Percentiles rank a stretch among this genome's conserved stretches.
Evolutionary conservation across 164 flowering plant genomes (phyloP).

Genomic region (Buxus sempervirens): DNA sequence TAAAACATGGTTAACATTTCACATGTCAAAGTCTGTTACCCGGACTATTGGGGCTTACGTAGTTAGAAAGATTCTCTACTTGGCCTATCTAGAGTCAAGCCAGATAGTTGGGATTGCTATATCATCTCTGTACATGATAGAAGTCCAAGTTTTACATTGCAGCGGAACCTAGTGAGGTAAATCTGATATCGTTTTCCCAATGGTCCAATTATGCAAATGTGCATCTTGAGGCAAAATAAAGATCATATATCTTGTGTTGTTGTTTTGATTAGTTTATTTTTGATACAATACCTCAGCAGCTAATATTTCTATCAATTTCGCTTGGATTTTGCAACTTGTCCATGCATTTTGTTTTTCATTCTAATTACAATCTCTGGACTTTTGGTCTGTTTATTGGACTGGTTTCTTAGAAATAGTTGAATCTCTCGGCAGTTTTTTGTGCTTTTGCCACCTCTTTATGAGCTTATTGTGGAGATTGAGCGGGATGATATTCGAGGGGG

Average conservation of each 20-base stretch:
- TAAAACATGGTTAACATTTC: too few relatives aligned
- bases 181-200: too few relatives aligned
- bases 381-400: neutral
- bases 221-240: neutral
- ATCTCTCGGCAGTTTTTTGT: constrained; percentile 65
- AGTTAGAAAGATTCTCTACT: too few relatives aligned
- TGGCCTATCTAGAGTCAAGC: too few relatives aligned
- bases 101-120: too few relatives aligned
- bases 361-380: neutral
- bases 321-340: neutral
- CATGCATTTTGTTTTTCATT: neutral
- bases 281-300: neutral
- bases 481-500: constrained; percentile 89
- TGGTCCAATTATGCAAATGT: neutral
- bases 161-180: too few relatives aligned
- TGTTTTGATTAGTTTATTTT: too few relatives aligned
- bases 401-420: constrained; percentile 4
- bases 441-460: constrained; percentile 84
- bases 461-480: constrained; percentile 87
- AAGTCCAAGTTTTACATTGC: too few relatives aligned
- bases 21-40: too few relatives aligned
- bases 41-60: too few relatives aligned
- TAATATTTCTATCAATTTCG: neutral
- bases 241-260: too few relatives aligned
- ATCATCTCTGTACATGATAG: too few relatives aligned